Evolutionary conservation across 768 basidiomycete species (phyloP).

Genomic region (Pholiota conissans): DNA sequence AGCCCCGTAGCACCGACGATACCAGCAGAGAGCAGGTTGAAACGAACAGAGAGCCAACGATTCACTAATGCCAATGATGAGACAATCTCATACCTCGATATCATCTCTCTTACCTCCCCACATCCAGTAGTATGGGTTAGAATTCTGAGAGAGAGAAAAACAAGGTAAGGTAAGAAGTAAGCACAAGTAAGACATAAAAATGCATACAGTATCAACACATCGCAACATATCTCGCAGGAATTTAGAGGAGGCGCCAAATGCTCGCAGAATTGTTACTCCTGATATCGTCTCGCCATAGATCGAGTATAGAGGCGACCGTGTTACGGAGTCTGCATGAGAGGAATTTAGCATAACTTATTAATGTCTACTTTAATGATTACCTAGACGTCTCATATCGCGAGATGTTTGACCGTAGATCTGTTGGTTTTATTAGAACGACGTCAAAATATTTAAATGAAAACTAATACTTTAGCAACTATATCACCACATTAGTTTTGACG

Average conservation of each 20-base stretch:
- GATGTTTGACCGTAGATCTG: constrained; percentile 67
- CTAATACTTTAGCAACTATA: constrained; percentile 37
- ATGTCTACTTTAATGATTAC: constrained; percentile 33
- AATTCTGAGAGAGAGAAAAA: no score
- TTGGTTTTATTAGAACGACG: constrained; percentile 3
- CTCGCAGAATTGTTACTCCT: constrained; percentile 56
- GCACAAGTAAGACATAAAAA: background rate
- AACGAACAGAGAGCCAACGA: constrained; percentile 87
- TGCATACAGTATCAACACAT: constrained; percentile 74
- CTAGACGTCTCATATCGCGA: constrained; percentile 79
- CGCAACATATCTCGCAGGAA: constrained; percentile 83
- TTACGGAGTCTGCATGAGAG: constrained; percentile 30
- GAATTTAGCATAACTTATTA: background rate
- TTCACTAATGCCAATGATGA: constrained; percentile 54
- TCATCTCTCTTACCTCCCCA: constrained; percentile 65
- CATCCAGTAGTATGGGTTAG: constrained; percentile 88
- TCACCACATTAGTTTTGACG: background rate
- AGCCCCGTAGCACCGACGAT: constrained; percentile 74
- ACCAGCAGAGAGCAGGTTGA: constrained; percentile 75
- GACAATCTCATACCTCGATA: background rate
- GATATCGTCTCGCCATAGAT: constrained; percentile 47
- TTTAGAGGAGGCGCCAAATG: constrained; percentile 87
- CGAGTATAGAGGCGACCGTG: constrained; percentile 41
- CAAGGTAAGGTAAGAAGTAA: no score
- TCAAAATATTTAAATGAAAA: background rate